Base-by-base conservation (phyloP, 2,329 filamentous ascomycete species). In the Dactylella cylindrospora region DNA sequence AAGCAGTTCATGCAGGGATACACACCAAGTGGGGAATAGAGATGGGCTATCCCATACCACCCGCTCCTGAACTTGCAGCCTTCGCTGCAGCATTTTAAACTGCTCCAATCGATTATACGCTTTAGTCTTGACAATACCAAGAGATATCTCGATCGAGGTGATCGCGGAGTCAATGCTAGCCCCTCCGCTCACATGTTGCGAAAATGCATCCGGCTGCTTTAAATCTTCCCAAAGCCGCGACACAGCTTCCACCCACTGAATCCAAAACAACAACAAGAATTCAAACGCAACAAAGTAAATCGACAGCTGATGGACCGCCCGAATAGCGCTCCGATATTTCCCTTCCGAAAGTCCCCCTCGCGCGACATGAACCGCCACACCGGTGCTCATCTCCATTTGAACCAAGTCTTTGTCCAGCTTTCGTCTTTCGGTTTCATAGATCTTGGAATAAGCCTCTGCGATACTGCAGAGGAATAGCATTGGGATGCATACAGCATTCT, bases 11-110 rank as follows among this genome's bases (percentile, higher is more conserved):
- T n/a, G n/a, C n/a, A n/a, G n/a, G n/a, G n/a, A n/a, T n/a, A n/a
- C n/a, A n/a, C n/a, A 20, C 23, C 17, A 19, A 7, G 15, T 20
- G 35, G 9, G n/a, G 5, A 5, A 19, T 19, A 8, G 5, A n/a
- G n/a, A 26, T 28, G 3, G 9, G 19, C 25, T 5, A 41, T 26
- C n/a, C 7, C 38, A 3, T 26, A 41, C 38, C 38, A 41, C 38
- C 28, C 38, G 19, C 22, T 41, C 38, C 15, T 41, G 38, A 26
- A 41, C 28, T 26, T 41, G 38, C 38, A 41, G 13, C 13, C 38
- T 25, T 7, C 19, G n/a, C 17, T 41, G 38, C 13, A 41, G 28
- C 5, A 7, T 25, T 17, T 41, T 41, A 4, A 41, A 4, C 20
- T 41, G 38, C 13, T 41, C 20, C 13, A 25, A 13, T 4, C 38